Evolutionary conservation across 2,329 filamentous ascomycete species (phyloP), one percentile per base, ranked within the genome.

Genomic region (Hymenoscyphus fructigenus): DNA sequence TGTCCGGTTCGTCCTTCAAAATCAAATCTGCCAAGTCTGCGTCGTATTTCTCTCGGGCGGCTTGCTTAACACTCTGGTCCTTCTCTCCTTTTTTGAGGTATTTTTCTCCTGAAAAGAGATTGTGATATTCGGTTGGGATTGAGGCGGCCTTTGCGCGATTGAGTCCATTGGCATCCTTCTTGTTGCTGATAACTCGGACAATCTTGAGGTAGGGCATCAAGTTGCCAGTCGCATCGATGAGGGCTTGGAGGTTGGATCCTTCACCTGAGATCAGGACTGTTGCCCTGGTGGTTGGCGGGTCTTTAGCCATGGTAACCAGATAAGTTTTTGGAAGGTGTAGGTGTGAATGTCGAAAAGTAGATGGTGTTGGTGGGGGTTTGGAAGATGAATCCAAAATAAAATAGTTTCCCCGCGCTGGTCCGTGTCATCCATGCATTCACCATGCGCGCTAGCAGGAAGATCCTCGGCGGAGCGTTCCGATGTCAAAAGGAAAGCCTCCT

Each of bases 241-340:
- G 82, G 68, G 88, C 87, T 81, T 91, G 88, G 1, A 92, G 83
- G 73, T 92, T 92, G 41, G 87, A 85, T 60, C 90, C 90, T 69
- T 83, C 86, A 74, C 89, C 86, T 56, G 87, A 89, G 71, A 88
- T 88, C 59, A 89, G 83, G 69, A 89, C 82, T 34, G 84, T 85
- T 68, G 87, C 79, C 68, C 70, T 75, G 6, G 73, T 76, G 12
- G 32, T n/a, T 41, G 70, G 71, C 41, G 61, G 65, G 41, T 72
- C 65, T 41, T 67, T 63, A 28, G 57, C 23, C 64, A 66, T 66
- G 61, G 29, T 59, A 29, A 20, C 20, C 38, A 50, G 20, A 9
- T 15, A 26, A 32, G 15, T 17, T 56, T 23, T 7, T 32, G 17
- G 57, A 9, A n/a, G 14, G 3, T 15, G 17, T 23, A 10, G 57